Evolutionary conservation across 257 asterid genomes (phyloP), one percentile per base, ranked within the genome.

Genomic region (Gentiana straminea): DNA sequence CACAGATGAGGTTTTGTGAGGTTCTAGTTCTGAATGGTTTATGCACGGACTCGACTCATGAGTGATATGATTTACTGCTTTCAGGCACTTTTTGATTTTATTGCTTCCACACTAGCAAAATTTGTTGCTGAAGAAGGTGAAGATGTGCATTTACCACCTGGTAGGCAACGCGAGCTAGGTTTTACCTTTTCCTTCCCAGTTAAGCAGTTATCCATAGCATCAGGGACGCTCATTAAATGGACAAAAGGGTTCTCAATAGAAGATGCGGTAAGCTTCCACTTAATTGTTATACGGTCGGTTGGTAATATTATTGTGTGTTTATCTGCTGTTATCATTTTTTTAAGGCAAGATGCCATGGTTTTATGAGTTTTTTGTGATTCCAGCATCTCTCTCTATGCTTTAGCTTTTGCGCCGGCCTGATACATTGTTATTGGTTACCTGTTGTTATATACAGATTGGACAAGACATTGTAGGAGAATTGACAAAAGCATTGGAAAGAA

Each of bases 141-240:
- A 59, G 86, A 58, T 61, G 72, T 78, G 52, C 77, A 71, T 59
- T 86, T 62, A 53, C 79, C 84, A 35, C 74, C 81, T 2, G 94
- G 84, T 44, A 78, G 67, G 78, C 86, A 77, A 64, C 80, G 97
- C 79, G 95, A 91, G 76, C 82, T 91, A 51, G 98, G 98, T 59
- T 88, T 91, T 79, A 91, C 98, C 62, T 88, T 91, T 69, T 91
- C 98, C 13, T 91, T 91, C 71, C 97, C 98, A 2, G 90, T 85
- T 57, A 72, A 66, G 73, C 98, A 91, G 70, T 67, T 72, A 61
- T 91, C 95, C 33, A 74, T 91, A 62, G 72, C 88, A 50, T 88
- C 94, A 1, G 98, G 98, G 54, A 83, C 84, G 51, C 84, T 91
- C 32, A 83, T 87, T 43, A 87, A 74, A 70, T 91, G 98, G 98